These are phyloP conservation scores for Acmispon strigosus DNA, from an alignment of 306 rosid species.

Conservation along the genomic window DNA sequence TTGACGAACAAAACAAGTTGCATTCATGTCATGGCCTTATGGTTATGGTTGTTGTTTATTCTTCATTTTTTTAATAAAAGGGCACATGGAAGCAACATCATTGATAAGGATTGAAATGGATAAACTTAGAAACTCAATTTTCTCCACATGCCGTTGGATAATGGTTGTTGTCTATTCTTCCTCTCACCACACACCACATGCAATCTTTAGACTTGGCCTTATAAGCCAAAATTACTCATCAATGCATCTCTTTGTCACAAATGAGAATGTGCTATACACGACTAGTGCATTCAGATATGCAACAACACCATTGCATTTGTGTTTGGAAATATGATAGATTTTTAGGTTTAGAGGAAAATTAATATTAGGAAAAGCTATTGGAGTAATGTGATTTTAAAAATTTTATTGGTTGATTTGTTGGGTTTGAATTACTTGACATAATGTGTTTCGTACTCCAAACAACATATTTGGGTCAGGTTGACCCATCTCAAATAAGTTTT, in stretches of 20 bases:
- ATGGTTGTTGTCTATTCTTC: conserved; percentile 12
- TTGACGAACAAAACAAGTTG: conserved; percentile 14
- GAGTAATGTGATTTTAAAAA: no score
- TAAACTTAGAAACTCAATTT: not conserved
- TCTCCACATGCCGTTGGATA: conserved; percentile 23
- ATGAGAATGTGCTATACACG: not conserved
- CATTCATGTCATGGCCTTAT: not conserved
- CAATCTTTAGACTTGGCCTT: conserved; percentile 1
- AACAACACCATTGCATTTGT: conserved; percentile 7
- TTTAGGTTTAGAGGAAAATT: no score
- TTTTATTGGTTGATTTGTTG: no score
- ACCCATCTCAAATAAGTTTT: no score
- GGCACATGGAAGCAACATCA: conserved; percentile 32
- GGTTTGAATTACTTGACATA: no score
- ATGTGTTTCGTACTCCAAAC: no score
- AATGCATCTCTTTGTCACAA: conserved; percentile 16
- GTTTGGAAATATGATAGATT: no score
- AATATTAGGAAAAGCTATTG: no score
- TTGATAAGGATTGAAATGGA: conserved; percentile 36
- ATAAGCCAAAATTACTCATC: conserved; percentile 3
- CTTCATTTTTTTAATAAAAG: not conserved
- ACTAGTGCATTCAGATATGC: not conserved
- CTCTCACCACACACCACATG: conserved; percentile 27
- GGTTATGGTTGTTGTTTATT: no score
- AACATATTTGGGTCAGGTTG: no score